Conservation (phyloP, 257 asterid genomes). For the Capsicum chinense region DNA sequence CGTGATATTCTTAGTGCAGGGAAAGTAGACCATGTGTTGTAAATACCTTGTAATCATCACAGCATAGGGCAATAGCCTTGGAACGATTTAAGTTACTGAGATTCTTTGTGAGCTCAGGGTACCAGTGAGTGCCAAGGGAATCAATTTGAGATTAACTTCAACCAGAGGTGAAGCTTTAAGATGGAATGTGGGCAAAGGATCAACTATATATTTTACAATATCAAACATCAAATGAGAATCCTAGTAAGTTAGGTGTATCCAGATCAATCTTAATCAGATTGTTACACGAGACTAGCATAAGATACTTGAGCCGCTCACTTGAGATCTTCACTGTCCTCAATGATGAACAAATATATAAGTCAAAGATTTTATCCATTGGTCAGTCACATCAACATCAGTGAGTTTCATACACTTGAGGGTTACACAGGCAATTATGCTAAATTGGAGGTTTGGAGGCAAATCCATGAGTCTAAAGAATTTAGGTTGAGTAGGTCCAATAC, state of each 20-base stretch:
- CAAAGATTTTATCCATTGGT: background rate
- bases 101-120: background rate
- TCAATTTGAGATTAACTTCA: background rate
- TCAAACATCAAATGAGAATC: background rate
- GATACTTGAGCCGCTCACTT: background rate
- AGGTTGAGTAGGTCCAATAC: background rate
- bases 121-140: background rate
- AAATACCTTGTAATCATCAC: background rate
- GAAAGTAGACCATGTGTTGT: background rate
- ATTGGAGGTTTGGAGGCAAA: too few relatives aligned
- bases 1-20: background rate
- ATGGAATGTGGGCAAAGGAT: background rate
- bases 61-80: background rate
- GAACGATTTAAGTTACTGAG: background rate
- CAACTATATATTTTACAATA: background rate
- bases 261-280: background rate
- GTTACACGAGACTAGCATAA: background rate
- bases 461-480: background rate
- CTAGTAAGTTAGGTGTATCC: background rate
- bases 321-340: constrained; percentile 16
- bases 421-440: background rate
- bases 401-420: background rate
- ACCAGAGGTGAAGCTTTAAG: background rate
- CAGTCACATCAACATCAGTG: background rate
- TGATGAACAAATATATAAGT: background rate